A percentile compares a stretch with the other conserved stretches of the same genome.
Conservation (phyloP, 495 filamentous ascomycete genomes). For the Tirmania nivea region DNA sequence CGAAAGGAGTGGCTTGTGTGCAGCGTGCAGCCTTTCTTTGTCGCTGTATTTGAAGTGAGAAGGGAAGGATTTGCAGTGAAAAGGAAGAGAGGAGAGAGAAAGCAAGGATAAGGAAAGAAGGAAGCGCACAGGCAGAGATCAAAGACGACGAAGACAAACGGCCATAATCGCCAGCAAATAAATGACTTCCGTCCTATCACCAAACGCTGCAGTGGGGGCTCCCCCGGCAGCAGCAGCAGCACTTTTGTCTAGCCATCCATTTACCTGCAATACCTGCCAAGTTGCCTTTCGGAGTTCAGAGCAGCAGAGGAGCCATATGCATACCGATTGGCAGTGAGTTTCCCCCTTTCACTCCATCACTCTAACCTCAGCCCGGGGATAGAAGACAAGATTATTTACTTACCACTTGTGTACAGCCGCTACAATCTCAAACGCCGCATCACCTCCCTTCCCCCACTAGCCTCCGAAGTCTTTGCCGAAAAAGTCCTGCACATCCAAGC, state of each 20-base stretch:
- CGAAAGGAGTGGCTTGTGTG: too few relatives aligned
- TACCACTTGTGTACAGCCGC: constrained; percentile 32
- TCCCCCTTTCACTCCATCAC: not conserved
- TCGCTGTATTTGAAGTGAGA: too few relatives aligned
- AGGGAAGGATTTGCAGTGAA: too few relatives aligned
- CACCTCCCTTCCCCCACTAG: constrained; percentile 72
- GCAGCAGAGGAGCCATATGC: constrained; percentile 88
- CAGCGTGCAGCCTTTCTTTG: too few relatives aligned
- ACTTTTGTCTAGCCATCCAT: constrained; percentile 42
- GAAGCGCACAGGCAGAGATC: too few relatives aligned
- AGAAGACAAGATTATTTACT: constrained; percentile 1
- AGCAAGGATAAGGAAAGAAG: too few relatives aligned
- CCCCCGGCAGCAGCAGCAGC: constrained; percentile 20
- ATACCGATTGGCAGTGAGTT: constrained; percentile 92
- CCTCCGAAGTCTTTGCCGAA: constrained; percentile 83
- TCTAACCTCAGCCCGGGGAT: not conserved
- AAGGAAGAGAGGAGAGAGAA: too few relatives aligned
- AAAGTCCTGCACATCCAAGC: constrained; percentile 90
- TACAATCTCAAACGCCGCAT: constrained; percentile 96
- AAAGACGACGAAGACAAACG: too few relatives aligned
- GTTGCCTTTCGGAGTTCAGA: constrained; percentile 88
- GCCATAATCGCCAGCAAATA: not conserved
- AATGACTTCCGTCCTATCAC: not conserved
- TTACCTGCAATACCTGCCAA: constrained; percentile 94
- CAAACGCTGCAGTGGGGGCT: constrained; percentile 2